Conservation (phyloP, 768 basidiomycete species). For the Auricularia heimuer region DNA sequence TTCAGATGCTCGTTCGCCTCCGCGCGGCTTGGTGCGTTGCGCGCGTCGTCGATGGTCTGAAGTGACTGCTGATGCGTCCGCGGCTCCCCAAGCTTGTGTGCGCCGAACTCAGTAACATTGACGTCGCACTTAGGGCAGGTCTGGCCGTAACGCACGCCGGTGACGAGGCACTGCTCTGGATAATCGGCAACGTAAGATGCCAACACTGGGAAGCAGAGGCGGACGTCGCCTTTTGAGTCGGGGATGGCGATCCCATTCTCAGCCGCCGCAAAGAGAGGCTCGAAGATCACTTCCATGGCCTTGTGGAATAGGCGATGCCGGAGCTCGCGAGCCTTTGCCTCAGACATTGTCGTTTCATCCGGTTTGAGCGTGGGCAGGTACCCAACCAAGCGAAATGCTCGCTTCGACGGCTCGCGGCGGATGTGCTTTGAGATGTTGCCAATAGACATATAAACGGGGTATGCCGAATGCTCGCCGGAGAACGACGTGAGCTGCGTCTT, state of each 20-base stretch:
- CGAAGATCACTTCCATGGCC: constrained; percentile 25
- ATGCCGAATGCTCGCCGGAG: constrained; percentile 19
- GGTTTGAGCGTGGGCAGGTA: constrained; percentile 31
- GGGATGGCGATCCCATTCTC: constrained; percentile 23
- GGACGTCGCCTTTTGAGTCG: constrained; percentile 28
- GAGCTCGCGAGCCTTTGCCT: constrained; percentile 13
- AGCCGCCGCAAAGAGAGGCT: constrained; percentile 22
- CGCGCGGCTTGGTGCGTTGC: too few relatives aligned
- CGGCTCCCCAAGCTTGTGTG: background rate
- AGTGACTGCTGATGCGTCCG: background rate
- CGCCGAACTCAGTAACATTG: constrained; percentile 8
- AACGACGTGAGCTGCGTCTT: constrained; percentile 7
- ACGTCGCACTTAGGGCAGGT: constrained; percentile 15
- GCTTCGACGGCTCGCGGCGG: constrained; percentile 24
- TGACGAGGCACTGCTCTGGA: constrained; percentile 34
- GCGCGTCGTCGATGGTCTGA: background rate
- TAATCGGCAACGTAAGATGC: constrained; percentile 28
- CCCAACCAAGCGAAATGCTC: constrained; percentile 26
- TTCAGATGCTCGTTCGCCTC: background rate
- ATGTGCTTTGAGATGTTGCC: constrained; percentile 34
- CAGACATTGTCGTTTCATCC: constrained; percentile 39
- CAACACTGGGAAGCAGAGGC: constrained; percentile 17
- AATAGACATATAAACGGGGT: constrained; percentile 36
- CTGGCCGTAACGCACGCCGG: constrained; percentile 15
- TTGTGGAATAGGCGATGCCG: constrained; percentile 26